Conservation (phyloP, 495 filamentous ascomycete species). For the Annulohypoxylon nitens region DNA sequence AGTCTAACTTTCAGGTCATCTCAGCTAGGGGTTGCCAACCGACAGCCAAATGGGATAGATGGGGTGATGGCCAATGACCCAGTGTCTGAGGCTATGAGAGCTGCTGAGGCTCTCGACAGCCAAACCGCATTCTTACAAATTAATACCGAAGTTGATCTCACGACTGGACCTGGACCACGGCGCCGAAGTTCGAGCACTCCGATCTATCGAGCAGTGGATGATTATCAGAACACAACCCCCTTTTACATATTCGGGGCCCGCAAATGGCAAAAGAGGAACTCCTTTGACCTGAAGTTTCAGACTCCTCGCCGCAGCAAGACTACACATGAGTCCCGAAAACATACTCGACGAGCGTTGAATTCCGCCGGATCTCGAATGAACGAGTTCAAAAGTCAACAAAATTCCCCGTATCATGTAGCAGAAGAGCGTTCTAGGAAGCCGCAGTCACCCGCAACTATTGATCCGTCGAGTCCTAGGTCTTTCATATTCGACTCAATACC, state of each 20-base stretch:
- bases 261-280: slow-evolving; percentile 26
- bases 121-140: slow-evolving; percentile 61
- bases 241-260: slow-evolving; percentile 50
- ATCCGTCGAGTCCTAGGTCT: slow-evolving; percentile 24
- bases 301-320: slow-evolving; percentile 33
- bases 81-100: slow-evolving; percentile 61
- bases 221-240: slow-evolving; percentile 46
- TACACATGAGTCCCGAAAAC: slow-evolving; percentile 22
- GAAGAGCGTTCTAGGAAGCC: slow-evolving; percentile 16
- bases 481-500: slow-evolving; percentile 34
- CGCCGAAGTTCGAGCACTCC: slow-evolving; percentile 57
- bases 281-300: background rate
- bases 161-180: slow-evolving; percentile 35
- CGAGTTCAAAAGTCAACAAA: slow-evolving; percentile 1
- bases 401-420: background rate
- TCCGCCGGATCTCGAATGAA: slow-evolving; percentile 20
- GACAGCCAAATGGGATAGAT: slow-evolving; percentile 17
- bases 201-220: slow-evolving; percentile 43
- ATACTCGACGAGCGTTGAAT: slow-evolving; percentile 14
- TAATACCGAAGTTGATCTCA: slow-evolving; percentile 55
- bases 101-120: slow-evolving; percentile 63
- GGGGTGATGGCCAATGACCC: slow-evolving; percentile 51
- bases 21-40: slow-evolving; percentile 8
- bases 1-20: slow-evolving; percentile 1
- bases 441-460: slow-evolving; percentile 32